Percentiles rank a stretch among this genome's conserved stretches.
These are phyloP conservation scores for Penicillium samsonianum DNA, from an alignment of 495 filamentous ascomycete species.

Conservation along the genomic window DNA sequence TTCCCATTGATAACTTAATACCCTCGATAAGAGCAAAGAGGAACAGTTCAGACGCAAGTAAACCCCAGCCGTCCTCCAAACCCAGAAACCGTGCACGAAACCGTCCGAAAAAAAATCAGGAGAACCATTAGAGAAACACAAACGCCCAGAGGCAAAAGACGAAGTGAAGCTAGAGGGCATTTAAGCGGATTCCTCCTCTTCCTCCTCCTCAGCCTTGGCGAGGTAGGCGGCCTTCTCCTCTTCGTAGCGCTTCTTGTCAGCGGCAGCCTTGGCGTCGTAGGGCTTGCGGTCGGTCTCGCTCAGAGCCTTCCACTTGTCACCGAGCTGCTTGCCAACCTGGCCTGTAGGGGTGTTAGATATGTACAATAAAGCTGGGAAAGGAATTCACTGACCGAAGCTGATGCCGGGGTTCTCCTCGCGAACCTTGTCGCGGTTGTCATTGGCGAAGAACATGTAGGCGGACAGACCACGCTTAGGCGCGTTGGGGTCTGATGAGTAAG, in stretches of 20 bases:
- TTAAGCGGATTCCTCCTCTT: slow-evolving; percentile 58
- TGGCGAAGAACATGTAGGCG: slow-evolving; percentile 99
- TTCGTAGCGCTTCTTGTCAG: slow-evolving; percentile 98
- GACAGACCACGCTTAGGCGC: slow-evolving; percentile 98
- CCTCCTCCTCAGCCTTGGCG: slow-evolving; percentile 46
- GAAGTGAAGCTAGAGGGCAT: slow-evolving; percentile 20
- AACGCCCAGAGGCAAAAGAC: slow-evolving; percentile 41
- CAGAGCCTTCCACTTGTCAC: slow-evolving; percentile 96
- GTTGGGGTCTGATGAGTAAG: slow-evolving; percentile 79
- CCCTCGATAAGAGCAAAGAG: slow-evolving; percentile 24
- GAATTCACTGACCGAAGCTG: slow-evolving; percentile 72
- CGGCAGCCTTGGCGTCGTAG: slow-evolving; percentile 92
- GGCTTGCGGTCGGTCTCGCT: slow-evolving; percentile 84
- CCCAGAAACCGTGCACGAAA: slow-evolving; percentile 41
- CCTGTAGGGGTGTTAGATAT: slow-evolving; percentile 51
- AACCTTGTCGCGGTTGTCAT: slow-evolving; percentile 97
- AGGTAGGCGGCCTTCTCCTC: slow-evolving; percentile 94
- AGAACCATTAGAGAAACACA: slow-evolving; percentile 39
- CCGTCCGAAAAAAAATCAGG: slow-evolving; percentile 26
- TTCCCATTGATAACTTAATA: slow-evolving; percentile 38
- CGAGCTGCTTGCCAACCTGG: slow-evolving; percentile 95
- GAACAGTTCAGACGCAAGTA: slow-evolving; percentile 37
- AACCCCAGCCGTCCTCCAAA: slow-evolving; percentile 47
- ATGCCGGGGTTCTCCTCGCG: slow-evolving; percentile 98
- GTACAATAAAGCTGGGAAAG: slow-evolving; percentile 1